Evolutionary conservation across 768 basidiomycete species (phyloP).

Genomic region (Leccinum broughii): DNA sequence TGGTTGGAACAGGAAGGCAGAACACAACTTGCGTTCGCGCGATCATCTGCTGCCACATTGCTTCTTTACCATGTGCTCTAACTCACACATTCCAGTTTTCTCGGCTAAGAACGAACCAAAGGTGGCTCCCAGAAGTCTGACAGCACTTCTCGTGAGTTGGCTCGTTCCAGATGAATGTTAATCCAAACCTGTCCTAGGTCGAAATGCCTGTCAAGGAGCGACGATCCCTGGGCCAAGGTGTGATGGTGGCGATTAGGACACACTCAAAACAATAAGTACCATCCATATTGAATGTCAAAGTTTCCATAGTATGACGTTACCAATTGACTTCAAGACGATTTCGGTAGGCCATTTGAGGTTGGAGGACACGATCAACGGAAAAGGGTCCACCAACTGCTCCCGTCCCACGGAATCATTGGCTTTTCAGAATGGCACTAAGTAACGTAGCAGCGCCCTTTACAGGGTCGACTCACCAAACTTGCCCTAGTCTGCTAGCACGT

Average conservation of each 20-base stretch:
- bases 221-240: neutral
- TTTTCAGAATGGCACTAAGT: neutral
- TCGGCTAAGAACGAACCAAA: neutral
- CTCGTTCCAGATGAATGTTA: neutral
- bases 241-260: neutral
- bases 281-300: neutral
- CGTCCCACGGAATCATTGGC: neutral
- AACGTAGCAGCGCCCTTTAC: neutral
- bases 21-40: neutral
- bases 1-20: neutral
- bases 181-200: neutral
- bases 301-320: neutral
- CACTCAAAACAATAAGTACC: neutral
- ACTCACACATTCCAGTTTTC: neutral
- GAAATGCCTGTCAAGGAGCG: neutral
- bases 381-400: neutral
- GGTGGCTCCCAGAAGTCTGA: neutral
- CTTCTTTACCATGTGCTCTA: neutral
- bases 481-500: neutral
- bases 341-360: neutral
- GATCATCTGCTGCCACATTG: neutral
- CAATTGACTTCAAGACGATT: neutral
- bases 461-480: neutral
- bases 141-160: neutral
- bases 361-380: neutral